Base-by-base conservation (phyloP, 2,329 filamentous ascomycete genomes). In the Sarocladium oryzae region DNA sequence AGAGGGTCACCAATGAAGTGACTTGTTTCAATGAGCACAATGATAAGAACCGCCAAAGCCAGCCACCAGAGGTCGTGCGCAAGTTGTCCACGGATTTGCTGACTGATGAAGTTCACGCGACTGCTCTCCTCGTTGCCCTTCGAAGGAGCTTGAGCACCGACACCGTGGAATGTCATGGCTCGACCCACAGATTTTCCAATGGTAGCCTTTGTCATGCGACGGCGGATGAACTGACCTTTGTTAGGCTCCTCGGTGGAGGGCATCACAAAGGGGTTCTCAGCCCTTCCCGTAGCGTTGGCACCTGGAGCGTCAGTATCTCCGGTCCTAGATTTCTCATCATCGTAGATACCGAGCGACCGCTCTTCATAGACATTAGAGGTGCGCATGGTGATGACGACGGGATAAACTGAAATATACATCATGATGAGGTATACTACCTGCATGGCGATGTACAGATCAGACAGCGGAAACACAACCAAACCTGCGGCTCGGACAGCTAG, bases 291-390 rank as follows among this genome's bases (percentile, higher is more conserved):
- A 36, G 11, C 37, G 48, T 18, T 32, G 20, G 30, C n/a, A 16
- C 28, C 20, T 16, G 9, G 33, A n/a, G n/a, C 23, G n/a, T 26
- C 46, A 7, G 30, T n/a, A 20, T 49, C 21, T 8, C 13, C 61
- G 55, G 21, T 60, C 60, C 20, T 61, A 61, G 20, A 65, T 59
- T 20, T 43, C 16, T 66, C 66, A 21, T 71, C 67, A 37, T 66
- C 66, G 53, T 82, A 80, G 28, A 84, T 77, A 0, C 83, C 83
- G 2, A 88, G 69, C 0, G 79, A 83, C 6, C 81, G 73, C 59
- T 88, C 84, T 61, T 88, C 84, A 60, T 88, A 88, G 26, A 86
- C 79, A 59, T 88, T 88, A 35, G 83, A 85, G 61, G 84, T 81
- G 24, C 84, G 77, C 66, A 85, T 79, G 1, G 78, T 81, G 53